Evolutionary conservation across 805 yeast species (phyloP).

Genomic region (Barnettozyma wickerhamii): DNA sequence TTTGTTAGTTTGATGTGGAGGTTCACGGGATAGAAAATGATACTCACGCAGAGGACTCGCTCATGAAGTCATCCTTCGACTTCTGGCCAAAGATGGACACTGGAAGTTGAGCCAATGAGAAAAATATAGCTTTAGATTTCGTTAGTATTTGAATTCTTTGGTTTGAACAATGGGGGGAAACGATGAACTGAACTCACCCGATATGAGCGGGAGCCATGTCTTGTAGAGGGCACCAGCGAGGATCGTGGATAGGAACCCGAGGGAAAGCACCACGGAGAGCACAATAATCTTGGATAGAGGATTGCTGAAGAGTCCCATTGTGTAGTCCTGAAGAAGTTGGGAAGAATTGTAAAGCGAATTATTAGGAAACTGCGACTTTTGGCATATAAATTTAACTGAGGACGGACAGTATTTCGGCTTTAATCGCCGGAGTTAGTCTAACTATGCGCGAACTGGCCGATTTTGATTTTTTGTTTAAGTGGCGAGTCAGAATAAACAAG

Average conservation of each 20-base stretch:
- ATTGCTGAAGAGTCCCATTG: conserved; percentile 25
- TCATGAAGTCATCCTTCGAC: conserved; percentile 50
- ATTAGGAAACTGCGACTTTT: background rate
- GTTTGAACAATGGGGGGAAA: too few relatives aligned
- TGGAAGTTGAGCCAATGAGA: conserved; percentile 55
- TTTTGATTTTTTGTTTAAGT: conserved; percentile 1
- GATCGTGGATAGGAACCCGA: conserved; percentile 72
- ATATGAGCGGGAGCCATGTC: conserved; percentile 73
- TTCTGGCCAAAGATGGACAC: conserved; percentile 45
- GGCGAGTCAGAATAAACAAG: conserved; percentile 11
- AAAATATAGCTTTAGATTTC: conserved; percentile 35
- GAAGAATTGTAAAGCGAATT: background rate
- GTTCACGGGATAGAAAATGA: background rate
- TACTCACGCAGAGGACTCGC: conserved; percentile 37
- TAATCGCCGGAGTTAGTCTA: background rate
- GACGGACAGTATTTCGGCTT: too few relatives aligned
- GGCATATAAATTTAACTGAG: background rate
- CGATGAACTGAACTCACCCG: conserved; percentile 44
- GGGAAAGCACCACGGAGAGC: conserved; percentile 67
- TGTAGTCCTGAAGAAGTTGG: background rate
- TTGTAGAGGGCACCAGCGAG: conserved; percentile 72
- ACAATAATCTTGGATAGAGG: conserved; percentile 73
- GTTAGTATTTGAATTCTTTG: conserved; percentile 1
- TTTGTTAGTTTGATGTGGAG: conserved; percentile 10
- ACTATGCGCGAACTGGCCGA: background rate